Conservation (phyloP, 495 filamentous ascomycete species). For the Hypomontagnella submonticulosa region DNA sequence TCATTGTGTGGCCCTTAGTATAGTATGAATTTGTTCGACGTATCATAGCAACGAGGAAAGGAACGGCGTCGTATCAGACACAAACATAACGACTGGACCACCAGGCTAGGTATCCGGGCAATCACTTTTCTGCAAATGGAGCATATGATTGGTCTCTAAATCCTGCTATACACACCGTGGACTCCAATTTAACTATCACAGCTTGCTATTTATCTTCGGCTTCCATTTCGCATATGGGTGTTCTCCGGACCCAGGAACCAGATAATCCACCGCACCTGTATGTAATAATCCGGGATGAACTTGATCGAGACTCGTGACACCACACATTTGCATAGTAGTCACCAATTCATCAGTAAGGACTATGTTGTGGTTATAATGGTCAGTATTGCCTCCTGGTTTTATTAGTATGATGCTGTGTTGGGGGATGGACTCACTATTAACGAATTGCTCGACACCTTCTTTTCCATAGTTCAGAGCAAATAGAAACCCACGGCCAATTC, state of each 20-base stretch:
- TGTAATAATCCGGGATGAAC: conserved; percentile 75
- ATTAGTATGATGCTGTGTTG: neutral
- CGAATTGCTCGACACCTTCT: conserved; percentile 75
- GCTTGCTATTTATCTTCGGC: conserved; percentile 40
- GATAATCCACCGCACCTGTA: conserved; percentile 75
- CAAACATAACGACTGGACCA: no score
- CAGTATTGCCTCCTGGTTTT: neutral
- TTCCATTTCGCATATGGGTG: conserved; percentile 73
- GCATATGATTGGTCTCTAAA: neutral
- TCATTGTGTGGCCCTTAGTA: no score
- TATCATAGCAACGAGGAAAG: no score
- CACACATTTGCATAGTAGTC: conserved; percentile 81
- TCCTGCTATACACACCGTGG: neutral
- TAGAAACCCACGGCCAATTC: conserved; percentile 71
- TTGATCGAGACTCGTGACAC: conserved; percentile 76
- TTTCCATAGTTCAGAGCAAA: conserved; percentile 76
- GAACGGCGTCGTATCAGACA: no score
- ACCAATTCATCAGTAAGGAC: conserved; percentile 82
- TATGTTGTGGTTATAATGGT: conserved; percentile 42
- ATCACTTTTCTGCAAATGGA: no score
- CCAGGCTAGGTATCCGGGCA: no score
- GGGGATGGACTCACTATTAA: conserved; percentile 60
- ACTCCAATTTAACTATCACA: conserved; percentile 30
- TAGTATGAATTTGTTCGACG: no score
- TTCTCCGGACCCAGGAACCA: conserved; percentile 66